Base-by-base conservation (phyloP, 1,139 yeast genomes). In the Pichia sp. region DNA sequence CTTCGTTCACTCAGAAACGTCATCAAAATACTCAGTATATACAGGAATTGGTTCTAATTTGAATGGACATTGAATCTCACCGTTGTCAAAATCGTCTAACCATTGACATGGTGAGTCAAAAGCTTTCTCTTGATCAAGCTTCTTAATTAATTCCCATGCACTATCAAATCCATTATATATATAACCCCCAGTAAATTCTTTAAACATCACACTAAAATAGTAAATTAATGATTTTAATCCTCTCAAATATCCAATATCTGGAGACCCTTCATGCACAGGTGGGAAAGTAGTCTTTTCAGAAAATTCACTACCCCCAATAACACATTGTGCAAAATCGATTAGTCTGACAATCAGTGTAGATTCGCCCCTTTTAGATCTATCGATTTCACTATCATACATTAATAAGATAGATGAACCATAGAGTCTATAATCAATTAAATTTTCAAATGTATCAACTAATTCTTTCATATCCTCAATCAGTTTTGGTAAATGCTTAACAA, bases 271-370 rank as follows among this genome's bases (percentile, higher is more conserved):
- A 58, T 83, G 83, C 42, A 67, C 70, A 2, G 97, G 97, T 2
- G 96, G 96, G 34, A 77, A 79, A 1, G 73, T 72, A 21, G 69
- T 67, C 15, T 62, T 58, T 4, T 66, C 62, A 4, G 74, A 68
- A 24, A 66, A 58, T 14, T 65, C 63, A 54, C 79, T 81, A 34
- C 79, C 85, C 6, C 82, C 81, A n/a, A 91, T 85, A 21, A 89
- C 85, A 59, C 96, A 86, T 61, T 93, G 96, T 1, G 98, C 98
- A 73, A 94, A 94, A 68, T 94, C 99, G 55, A 94, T 93, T 51
- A 94, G 77, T 53, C 90, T 79, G 19, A 93, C 81, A 51, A 69
- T 60, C n/a, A 62, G 27, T 3, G 62, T 57, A 2, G 62, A 57
- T 24, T 44, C 45, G 7, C 45, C 39, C 6, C 44, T 32, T 11